Conservation (phyloP, 164 flowering plant genomes). For the Piper betle region DNA sequence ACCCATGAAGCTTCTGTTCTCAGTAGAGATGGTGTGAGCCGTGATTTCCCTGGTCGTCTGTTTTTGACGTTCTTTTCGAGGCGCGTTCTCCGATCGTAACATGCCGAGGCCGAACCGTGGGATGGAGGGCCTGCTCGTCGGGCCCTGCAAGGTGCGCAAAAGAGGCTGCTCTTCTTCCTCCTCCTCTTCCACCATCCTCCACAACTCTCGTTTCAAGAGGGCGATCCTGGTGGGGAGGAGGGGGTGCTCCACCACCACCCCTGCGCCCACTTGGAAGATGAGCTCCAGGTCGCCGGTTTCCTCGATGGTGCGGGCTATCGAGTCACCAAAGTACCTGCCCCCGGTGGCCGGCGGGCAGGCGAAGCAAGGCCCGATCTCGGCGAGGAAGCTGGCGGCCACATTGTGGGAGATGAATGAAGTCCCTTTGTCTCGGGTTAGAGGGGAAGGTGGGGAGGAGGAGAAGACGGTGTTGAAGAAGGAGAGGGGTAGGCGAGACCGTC, state of each 20-base stretch:
- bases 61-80: too few relatives aligned
- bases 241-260: slow-evolving; percentile 64
- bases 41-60: too few relatives aligned
- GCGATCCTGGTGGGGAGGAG: slow-evolving; percentile 57
- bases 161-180: slow-evolving; percentile 71
- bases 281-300: slow-evolving; percentile 31
- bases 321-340: slow-evolving; percentile 28
- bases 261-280: slow-evolving; percentile 65
- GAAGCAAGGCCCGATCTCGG: slow-evolving; percentile 51
- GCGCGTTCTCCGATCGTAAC: background rate
- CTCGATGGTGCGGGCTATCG: slow-evolving; percentile 17
- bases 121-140: slow-evolving; percentile 30
- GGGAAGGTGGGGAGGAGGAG: slow-evolving; percentile 17
- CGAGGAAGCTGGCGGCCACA: slow-evolving; percentile 89
- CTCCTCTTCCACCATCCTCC: slow-evolving; percentile 54
- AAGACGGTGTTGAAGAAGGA: slow-evolving; percentile 16
- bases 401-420: slow-evolving; percentile 93
- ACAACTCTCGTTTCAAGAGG: slow-evolving; percentile 58
- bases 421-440: slow-evolving; percentile 37
- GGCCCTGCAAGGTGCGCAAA: slow-evolving; percentile 54
- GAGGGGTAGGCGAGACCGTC: slow-evolving; percentile 25
- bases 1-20: too few relatives aligned
- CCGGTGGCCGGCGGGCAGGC: slow-evolving; percentile 22
- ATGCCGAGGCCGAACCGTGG: slow-evolving; percentile 45
- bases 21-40: too few relatives aligned